Base-by-base conservation (phyloP, 2,329 filamentous ascomycete genomes). In the Lasiodiplodia sp. region DNA sequence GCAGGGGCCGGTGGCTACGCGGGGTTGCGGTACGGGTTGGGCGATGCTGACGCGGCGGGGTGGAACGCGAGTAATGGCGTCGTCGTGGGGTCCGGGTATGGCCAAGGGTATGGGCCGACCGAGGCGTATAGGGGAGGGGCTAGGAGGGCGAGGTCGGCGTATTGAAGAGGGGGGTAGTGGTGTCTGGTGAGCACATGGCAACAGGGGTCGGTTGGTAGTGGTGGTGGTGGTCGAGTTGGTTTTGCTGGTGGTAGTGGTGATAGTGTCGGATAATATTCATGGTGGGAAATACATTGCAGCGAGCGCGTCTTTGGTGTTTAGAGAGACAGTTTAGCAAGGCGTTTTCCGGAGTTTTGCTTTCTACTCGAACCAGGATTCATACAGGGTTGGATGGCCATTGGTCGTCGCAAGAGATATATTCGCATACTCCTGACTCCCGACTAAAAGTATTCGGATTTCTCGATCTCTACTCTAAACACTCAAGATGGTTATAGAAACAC, bases 61-160 rank as follows among this genome's bases (percentile, higher is more conserved):
- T 62, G 40, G 38, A 62, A 62, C 34, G 58, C 58, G 25, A 62
- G 58, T 12, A 62, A 62, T n/a, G 58, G 58, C 5, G 38, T 62
- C 3, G 58, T 62, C 5, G 58, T 47, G n/a, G 44, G 58, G 23
- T 28, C 40, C 3, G 58, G 58, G 25, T 62, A 62, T 12, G 58
- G 58, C 10, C 40, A 40, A 25, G 58, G 58, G 8, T 58, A 25
- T 44, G 23, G 40, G 23, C 58, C 58, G 58, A 49, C 23, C 12
- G 40, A 25, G n/a, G 38, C 58, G 58, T 62, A 49, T 23, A 25
- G 58, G 25, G 40, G 25, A 8, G n/a, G 2, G 5, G 5, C 34
- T 10, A 34, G 16, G 58, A 49, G 58, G 25, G 37, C 23, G 40
- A 21, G 40, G 38, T 49, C 58, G 16, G 58, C 58, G 40, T 62